Conservation (phyloP, 352 stramenopile genomes). For the Peronospora farinosa region DNA sequence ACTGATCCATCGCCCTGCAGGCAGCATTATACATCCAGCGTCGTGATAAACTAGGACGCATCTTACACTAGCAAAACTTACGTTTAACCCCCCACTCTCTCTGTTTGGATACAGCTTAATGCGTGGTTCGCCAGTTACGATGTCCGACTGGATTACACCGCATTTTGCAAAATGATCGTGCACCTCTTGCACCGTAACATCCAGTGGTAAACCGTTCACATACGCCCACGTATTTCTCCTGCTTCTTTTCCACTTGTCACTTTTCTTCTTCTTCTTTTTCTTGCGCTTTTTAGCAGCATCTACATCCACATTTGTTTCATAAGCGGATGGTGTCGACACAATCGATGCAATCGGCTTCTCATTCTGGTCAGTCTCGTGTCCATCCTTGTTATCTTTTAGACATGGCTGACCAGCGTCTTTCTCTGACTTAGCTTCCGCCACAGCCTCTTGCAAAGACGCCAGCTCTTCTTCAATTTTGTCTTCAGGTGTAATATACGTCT, state of each 20-base stretch:
- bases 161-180: constrained; percentile 91
- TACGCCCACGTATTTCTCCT: constrained; percentile 94
- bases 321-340: background rate
- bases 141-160: constrained; percentile 92
- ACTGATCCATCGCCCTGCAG: constrained; percentile 90
- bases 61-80: constrained; percentile 20
- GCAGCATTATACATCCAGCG: background rate
- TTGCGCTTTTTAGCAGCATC: constrained; percentile 44
- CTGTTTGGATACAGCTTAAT: constrained; percentile 95
- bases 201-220: constrained; percentile 90
- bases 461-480: constrained; percentile 72
- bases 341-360: background rate
- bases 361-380: background rate
- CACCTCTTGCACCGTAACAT: constrained; percentile 90
- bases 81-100: constrained; percentile 82
- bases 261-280: constrained; percentile 80
- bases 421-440: constrained; percentile 19
- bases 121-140: constrained; percentile 87
- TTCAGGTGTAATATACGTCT: constrained; percentile 63
- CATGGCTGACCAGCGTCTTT: constrained; percentile 4
- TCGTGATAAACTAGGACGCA: background rate
- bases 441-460: constrained; percentile 45
- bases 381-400: constrained; percentile 35
- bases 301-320: constrained; percentile 5
- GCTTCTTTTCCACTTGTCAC: constrained; percentile 69